Evolutionary conservation across 1,139 yeast genomes (phyloP), one percentile per base, ranked within the genome.

Genomic region (Geotrichum europaeum): DNA sequence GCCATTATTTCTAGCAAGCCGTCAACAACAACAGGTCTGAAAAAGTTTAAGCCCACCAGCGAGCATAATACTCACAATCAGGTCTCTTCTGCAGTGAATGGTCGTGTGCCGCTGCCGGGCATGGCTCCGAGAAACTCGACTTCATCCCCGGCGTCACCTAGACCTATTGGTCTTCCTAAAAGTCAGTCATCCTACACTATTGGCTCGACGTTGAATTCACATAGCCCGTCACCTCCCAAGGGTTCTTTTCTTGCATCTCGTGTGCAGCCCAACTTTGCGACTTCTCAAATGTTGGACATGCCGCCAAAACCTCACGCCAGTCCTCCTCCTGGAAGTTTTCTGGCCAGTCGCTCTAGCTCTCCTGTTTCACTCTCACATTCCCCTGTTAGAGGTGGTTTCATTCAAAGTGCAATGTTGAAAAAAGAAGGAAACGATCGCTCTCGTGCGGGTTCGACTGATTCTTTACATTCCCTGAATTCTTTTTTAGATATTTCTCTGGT

Each of bases 331-430:
- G 64, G 64, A 32, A 57, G 58, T 20, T 62, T 62, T 30, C 53
- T 62, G 43, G 62, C 64, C 2, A 51, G 58, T 18, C 49, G 64
- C n/a, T 58, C 63, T 18, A 34, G 58, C 25, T 51, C 58, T 4
- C 57, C 62, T 5, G 50, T 59, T 20, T 55, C 57, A 7, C 40
- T 64, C 32, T 32, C 61, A 3, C 58, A 65, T 32, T 65, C 70
- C 18, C 72, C 72, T 2, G 61, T 66, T 2, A 55, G 67, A 52
- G 73, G 70, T 13, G 69, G 71, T 20, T 71, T 71, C 60, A 67
- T 71, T 13, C 71, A 70, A 45, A 69, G 72, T 45, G 74, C 74
- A 24, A 63, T 71, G 67, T 62, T 70, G 30, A 68, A 65, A 53
- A 65, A 72, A 15, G 72, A 68, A 52, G 65, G 65, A 15, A 67